Conservation (phyloP, 192 early-diverging fungal genomes). For the Coemansia pectinata region DNA sequence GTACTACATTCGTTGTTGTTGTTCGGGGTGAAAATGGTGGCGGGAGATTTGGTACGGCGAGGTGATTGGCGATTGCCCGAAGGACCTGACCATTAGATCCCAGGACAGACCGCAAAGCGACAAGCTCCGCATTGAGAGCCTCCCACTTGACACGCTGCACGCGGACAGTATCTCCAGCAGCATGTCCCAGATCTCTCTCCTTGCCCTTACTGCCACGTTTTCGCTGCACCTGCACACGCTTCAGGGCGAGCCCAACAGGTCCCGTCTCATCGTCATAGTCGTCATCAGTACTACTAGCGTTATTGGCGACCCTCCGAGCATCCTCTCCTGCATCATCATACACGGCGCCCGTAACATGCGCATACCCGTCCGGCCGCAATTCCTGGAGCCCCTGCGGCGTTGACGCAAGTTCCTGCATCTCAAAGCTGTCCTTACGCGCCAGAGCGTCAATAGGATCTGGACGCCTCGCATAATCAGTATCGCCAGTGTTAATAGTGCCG, state of each 20-base stretch:
- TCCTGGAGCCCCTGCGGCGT: conserved; percentile 13
- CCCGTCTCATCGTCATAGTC: conserved; percentile 3
- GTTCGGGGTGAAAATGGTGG: not conserved
- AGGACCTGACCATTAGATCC: conserved; percentile 31
- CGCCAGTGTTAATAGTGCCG: conserved; percentile 2
- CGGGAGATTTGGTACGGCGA: conserved; percentile 10
- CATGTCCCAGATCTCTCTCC: not conserved
- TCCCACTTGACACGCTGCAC: conserved; percentile 41
- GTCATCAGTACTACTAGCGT: not conserved
- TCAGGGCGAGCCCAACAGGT: not conserved
- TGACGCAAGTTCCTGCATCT: conserved; percentile 45
- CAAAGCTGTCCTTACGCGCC: conserved; percentile 54
- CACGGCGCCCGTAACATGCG: conserved; percentile 14
- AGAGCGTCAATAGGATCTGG: conserved; percentile 38
- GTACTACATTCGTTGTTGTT: not conserved
- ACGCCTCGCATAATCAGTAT: conserved; percentile 4
- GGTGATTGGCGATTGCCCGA: conserved; percentile 35
- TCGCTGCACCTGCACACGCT: not conserved
- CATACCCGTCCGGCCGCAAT: conserved; percentile 22
- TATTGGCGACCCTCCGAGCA: not conserved
- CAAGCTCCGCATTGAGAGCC: conserved; percentile 39
- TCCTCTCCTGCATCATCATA: conserved; percentile 2
- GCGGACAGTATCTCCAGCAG: not conserved
- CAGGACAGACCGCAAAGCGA: conserved; percentile 18
- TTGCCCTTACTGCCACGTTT: conserved; percentile 19